Evolutionary conservation across 331 rosid genomes (phyloP).

Genomic region (Rosa hybrid): DNA sequence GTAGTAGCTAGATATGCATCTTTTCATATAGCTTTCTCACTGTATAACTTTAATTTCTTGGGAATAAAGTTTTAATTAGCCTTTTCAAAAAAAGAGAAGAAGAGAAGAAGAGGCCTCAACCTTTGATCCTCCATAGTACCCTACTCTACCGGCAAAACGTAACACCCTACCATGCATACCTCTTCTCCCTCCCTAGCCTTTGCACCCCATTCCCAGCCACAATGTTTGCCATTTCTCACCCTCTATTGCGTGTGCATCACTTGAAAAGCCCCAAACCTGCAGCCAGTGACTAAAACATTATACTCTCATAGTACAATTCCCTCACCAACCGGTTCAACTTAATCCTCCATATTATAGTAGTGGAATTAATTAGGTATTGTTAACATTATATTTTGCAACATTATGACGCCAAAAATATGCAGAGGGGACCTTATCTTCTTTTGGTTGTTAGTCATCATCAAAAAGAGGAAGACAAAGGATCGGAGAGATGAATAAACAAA

Average conservation of each 20-base stretch:
- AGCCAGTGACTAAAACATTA: constrained; percentile 28
- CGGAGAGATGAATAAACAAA: neutral
- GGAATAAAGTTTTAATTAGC: neutral
- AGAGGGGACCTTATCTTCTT: constrained; percentile 9
- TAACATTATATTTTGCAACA: neutral
- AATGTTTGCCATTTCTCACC: constrained; percentile 27
- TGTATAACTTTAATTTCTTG: neutral
- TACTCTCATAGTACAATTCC: neutral
- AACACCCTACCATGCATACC: constrained; percentile 18
- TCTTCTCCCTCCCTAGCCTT: constrained; percentile 30
- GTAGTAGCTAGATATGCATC: neutral
- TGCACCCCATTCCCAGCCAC: too few relatives aligned
- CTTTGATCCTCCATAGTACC: neutral
- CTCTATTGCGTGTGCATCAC: constrained; percentile 10
- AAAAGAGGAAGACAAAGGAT: constrained; percentile 3
- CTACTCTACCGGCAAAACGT: constrained; percentile 9
- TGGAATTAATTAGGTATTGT: neutral
- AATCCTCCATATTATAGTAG: neutral
- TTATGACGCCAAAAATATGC: neutral
- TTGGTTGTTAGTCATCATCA: neutral
- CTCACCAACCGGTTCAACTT: too few relatives aligned
- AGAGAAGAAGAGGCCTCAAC: too few relatives aligned
- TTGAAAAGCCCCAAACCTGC: neutral
- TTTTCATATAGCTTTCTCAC: neutral
- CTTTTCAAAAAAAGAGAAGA: too few relatives aligned